Conservation (phyloP, 331 rosid species). For the Acacia pycnantha region DNA sequence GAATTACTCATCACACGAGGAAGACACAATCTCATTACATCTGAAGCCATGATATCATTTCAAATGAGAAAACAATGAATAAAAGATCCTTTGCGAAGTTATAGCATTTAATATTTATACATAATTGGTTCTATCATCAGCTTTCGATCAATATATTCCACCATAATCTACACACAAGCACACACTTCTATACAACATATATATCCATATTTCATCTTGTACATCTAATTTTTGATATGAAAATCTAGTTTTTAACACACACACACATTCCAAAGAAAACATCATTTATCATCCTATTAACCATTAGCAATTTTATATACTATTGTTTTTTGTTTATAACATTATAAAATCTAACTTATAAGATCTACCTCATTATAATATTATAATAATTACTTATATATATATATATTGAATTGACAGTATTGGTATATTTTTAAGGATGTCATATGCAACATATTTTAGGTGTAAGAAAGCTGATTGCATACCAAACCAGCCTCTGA, state of each 20-base stretch:
- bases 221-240: not conserved
- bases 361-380: not conserved
- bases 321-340: not conserved
- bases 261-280: not conserved
- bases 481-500: slow-evolving; percentile 53
- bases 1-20: not conserved
- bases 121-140: not conserved
- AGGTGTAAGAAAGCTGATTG: not conserved
- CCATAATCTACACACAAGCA: not conserved
- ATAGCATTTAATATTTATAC: not conserved
- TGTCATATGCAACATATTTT: not conserved
- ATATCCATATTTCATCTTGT: not conserved
- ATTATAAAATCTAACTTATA: no score
- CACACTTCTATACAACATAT: not conserved
- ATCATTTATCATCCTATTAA: not conserved
- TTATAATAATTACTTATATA: no score
- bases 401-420: not conserved
- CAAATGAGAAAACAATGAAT: no score
- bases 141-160: not conserved
- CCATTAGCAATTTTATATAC: not conserved
- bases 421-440: not conserved
- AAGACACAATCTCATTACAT: not conserved
- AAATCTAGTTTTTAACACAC: not conserved
- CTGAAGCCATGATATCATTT: not conserved
- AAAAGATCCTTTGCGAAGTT: not conserved